Percentiles rank a stretch among this genome's conserved stretches.
phyloP scores from a whole-genome alignment of 305 asterid species.

The Withania somnifera region DNA sequence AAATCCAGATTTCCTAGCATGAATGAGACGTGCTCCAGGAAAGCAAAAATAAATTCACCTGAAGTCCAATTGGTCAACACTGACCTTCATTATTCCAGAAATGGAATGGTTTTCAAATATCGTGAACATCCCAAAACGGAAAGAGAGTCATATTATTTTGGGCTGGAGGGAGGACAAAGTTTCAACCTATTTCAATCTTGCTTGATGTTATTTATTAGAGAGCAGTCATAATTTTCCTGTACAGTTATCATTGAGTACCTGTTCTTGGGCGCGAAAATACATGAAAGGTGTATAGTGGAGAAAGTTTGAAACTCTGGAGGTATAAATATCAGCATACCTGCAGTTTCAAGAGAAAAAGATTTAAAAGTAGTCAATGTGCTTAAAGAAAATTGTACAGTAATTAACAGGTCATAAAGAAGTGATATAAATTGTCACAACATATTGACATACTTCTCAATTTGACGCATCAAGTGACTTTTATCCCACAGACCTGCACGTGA shows the following conservation, averaged over 20 bases:
- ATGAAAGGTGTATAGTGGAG: conserved; percentile 84
- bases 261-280: conserved; percentile 86
- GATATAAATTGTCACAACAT: neutral
- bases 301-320: conserved; percentile 85
- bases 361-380: neutral
- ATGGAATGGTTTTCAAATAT: neutral
- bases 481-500: conserved; percentile 97
- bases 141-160: neutral
- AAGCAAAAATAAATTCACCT: neutral
- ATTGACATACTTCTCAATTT: conserved; percentile 69
- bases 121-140: neutral
- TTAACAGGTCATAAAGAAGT: neutral
- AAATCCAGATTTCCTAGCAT: neutral
- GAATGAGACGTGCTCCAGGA: neutral
- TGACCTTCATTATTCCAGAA: neutral
- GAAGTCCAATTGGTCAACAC: neutral
- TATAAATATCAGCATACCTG: conserved; percentile 92
- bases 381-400: neutral
- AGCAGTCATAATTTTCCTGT: neutral
- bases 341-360: conserved; percentile 5
- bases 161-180: neutral
- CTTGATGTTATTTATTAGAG: neutral
- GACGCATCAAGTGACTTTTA: conserved; percentile 92
- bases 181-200: neutral
- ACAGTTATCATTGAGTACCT: conserved; percentile 27